Evolutionary conservation across 495 filamentous ascomycete genomes (phyloP), one percentile per base, ranked within the genome.

Genomic region (Halenospora varia): DNA sequence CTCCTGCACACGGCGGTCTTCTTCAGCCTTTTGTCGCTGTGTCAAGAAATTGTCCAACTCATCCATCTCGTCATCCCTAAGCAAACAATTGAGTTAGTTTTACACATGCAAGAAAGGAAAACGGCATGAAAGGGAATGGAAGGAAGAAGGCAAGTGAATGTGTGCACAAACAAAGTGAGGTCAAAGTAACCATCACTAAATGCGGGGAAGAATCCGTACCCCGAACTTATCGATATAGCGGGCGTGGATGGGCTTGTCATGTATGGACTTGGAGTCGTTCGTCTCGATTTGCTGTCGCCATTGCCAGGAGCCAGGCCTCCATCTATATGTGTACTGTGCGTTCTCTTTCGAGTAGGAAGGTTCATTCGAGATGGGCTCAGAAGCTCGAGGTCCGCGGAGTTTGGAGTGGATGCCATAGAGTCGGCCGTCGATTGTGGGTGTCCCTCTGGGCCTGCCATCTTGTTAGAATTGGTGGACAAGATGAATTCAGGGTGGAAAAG

Each of bases 1-100:
- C 55, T 76, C 72, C 55, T 71, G 71, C 62, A 72, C 60, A 40
- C 67, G 63, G 23, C 63, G 65, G 13, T 68, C 67, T 58, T 71
- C 47, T 6, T 70, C 47, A 25, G 60, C 68, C 52, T 68, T 66
- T 55, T 77, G 75, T 23, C 70, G 65, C 53, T 67, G 63, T 48
- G 53, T 64, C 62, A 61, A 55, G 64, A 50, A 62, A 6, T 18
- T 48, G 13, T 59, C 55, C 15, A 61, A 56, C 1, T 25, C 48
- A 42, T 25, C 44, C 20, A 62, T 48, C 4, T 60, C 59, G 2
- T 68, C 65, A 35, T 65, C 65, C 1, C 65, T 64, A 56, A 52
- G 19, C 2, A 22, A 6, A 13, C 22, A 42, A 42, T 59, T 39
- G 51, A 49, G 52, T 1, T 44, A 11, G 58, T 51, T 20, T 52